These are phyloP conservation scores for Xylariaceae sp. DNA, from an alignment of 2,329 filamentous ascomycete species.

Conservation along the genomic window DNA sequence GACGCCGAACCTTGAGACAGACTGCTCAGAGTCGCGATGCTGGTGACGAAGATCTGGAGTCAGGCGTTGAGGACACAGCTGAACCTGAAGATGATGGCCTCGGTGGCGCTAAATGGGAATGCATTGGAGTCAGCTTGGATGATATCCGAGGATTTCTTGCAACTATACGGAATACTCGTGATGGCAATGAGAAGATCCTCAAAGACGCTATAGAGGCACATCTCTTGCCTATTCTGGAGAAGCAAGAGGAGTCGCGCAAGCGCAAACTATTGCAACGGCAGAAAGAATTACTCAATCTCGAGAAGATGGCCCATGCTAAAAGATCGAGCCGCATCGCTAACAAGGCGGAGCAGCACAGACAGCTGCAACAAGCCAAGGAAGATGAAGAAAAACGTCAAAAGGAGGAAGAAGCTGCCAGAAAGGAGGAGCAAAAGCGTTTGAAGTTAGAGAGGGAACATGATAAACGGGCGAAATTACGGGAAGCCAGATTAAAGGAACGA, in stretches of 20 bases:
- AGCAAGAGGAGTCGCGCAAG: slow-evolving; percentile 69
- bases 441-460: slow-evolving; percentile 69
- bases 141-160: slow-evolving; percentile 70
- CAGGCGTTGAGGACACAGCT: slow-evolving; percentile 26
- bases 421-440: slow-evolving; percentile 56
- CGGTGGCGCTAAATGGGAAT: slow-evolving; percentile 82
- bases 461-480: slow-evolving; percentile 73
- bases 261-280: slow-evolving; percentile 62
- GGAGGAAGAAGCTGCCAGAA: slow-evolving; percentile 61
- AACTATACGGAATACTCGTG: slow-evolving; percentile 67
- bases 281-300: slow-evolving; percentile 72
- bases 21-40: slow-evolving; percentile 38
- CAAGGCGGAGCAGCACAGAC: slow-evolving; percentile 71
- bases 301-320: slow-evolving; percentile 90
- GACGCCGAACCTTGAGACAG: slow-evolving; percentile 52
- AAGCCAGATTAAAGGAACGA: slow-evolving; percentile 78
- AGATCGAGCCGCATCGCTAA: slow-evolving; percentile 82
- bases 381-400: slow-evolving; percentile 60
- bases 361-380: slow-evolving; percentile 65
- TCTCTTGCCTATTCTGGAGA: slow-evolving; percentile 78
- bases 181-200: slow-evolving; percentile 78
- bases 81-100: slow-evolving; percentile 55
- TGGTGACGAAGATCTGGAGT: slow-evolving; percentile 32
- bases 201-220: slow-evolving; percentile 67
- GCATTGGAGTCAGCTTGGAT: slow-evolving; percentile 71